Evolutionary conservation across 1,284 basidiomycete genomes (phyloP).

Genomic region (Rhodotorula sp.): DNA sequence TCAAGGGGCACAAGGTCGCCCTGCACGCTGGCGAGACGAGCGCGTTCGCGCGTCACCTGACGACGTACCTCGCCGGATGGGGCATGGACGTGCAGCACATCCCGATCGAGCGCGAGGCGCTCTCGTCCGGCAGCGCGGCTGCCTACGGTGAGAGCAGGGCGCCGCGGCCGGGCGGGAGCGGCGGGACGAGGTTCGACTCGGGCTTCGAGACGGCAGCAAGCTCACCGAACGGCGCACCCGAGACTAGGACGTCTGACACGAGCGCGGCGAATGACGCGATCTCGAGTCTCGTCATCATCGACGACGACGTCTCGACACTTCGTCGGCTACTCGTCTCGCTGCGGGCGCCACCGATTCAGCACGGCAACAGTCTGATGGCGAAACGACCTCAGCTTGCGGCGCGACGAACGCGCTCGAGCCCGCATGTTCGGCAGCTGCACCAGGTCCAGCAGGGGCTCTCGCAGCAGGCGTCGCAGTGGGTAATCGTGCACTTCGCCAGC

Average conservation of each 20-base stretch:
- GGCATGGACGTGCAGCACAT: conserved; percentile 86
- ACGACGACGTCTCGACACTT: conserved; percentile 78
- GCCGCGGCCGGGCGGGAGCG: not conserved
- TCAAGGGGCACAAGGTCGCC: conserved; percentile 76
- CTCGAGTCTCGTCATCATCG: conserved; percentile 71
- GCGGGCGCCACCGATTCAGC: conserved; percentile 35
- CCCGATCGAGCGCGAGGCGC: conserved; percentile 55
- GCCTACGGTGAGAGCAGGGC: not conserved
- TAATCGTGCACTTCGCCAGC: conserved; percentile 87
- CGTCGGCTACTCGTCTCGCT: conserved; percentile 61
- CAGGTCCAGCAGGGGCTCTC: conserved; percentile 32
- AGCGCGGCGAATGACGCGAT: conserved; percentile 16
- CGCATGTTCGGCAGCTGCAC: conserved; percentile 63
- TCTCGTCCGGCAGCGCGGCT: conserved; percentile 13
- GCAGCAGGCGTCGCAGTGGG: conserved; percentile 44
- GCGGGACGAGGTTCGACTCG: conserved; percentile 39
- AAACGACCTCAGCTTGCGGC: conserved; percentile 74
- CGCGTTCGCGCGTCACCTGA: conserved; percentile 83
- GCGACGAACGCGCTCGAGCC: conserved; percentile 68
- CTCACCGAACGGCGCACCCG: conserved; percentile 5
- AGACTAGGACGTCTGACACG: not conserved
- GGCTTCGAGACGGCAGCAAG: conserved; percentile 38
- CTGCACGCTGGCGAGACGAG: conserved; percentile 79
- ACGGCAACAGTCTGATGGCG: conserved; percentile 44
- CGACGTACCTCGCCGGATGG: conserved; percentile 89